phyloP scores from a whole-genome alignment of 352 stramenopile species.

The Globisporangium mamillatum region DNA sequence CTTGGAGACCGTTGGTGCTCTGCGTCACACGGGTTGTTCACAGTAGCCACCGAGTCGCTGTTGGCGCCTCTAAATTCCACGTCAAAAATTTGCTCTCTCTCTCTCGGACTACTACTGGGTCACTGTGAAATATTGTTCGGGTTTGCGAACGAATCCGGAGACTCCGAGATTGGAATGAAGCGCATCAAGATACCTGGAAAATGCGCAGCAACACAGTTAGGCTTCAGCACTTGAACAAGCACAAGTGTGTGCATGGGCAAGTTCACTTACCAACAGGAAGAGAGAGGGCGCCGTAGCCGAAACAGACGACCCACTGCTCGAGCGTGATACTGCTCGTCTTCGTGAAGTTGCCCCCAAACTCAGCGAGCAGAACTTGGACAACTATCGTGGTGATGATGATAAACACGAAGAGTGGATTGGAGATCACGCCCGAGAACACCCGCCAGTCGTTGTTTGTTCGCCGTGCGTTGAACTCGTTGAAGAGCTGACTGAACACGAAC shows the following conservation, averaged over 20 bases:
- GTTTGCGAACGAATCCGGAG: conserved; percentile 63
- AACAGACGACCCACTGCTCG: conserved; percentile 56
- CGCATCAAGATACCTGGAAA: conserved; percentile 64
- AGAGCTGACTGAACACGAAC: conserved; percentile 97
- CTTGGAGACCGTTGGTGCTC: background rate
- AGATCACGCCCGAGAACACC: conserved; percentile 90
- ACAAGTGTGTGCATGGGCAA: background rate
- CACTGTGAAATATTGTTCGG: conserved; percentile 64
- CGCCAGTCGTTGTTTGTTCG: conserved; percentile 95
- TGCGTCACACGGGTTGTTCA: background rate
- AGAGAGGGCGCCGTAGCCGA: conserved; percentile 58
- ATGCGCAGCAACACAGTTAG: background rate
- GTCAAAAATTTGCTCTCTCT: conserved; percentile 17
- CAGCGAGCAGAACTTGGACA: conserved; percentile 95
- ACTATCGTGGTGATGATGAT: conserved; percentile 92
- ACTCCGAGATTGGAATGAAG: conserved; percentile 68
- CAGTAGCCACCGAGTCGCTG: background rate
- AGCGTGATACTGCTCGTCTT: conserved; percentile 72
- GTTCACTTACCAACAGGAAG: conserved; percentile 59
- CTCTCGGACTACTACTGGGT: conserved; percentile 4
- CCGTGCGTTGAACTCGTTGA: conserved; percentile 84
- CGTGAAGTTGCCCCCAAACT: conserved; percentile 92
- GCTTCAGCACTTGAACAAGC: background rate
- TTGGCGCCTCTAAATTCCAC: conserved; percentile 5
- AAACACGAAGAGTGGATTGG: conserved; percentile 92